Conservation (phyloP, 2,329 filamentous ascomycete genomes). For the Graphilbum ipis-grandicollis region DNA sequence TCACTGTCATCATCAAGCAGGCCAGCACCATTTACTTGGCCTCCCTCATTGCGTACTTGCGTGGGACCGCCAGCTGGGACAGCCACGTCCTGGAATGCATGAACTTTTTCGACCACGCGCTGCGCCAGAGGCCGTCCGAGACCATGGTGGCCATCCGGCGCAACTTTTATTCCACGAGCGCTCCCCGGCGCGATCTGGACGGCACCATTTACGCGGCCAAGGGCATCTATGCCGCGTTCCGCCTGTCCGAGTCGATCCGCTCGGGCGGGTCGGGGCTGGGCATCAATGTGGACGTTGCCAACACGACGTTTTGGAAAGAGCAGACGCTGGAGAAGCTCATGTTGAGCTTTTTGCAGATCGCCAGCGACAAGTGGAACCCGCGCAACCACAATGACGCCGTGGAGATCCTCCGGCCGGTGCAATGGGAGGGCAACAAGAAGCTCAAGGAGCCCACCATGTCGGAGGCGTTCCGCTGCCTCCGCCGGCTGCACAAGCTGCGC, state of each 20-base stretch:
- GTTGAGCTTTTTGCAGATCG: conserved; percentile 11
- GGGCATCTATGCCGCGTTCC: conserved; percentile 74
- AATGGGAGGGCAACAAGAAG: conserved; percentile 6
- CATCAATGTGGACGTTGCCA: conserved; percentile 81
- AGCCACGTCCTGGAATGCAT: conserved; percentile 59
- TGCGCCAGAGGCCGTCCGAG: conserved; percentile 62
- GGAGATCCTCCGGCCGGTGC: conserved; percentile 18
- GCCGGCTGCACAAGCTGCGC: conserved; percentile 34
- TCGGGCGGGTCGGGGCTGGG: conserved; percentile 43
- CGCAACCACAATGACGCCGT: conserved; percentile 12
- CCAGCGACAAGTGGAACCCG: conserved; percentile 11
- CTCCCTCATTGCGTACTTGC: conserved; percentile 48
- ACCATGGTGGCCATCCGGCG: conserved; percentile 57
- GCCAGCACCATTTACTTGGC: conserved; percentile 54
- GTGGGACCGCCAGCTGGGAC: conserved; percentile 40
- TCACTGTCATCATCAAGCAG: conserved; percentile 43
- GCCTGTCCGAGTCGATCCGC: conserved; percentile 42
- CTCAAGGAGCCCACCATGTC: conserved; percentile 19
- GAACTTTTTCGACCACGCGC: conserved; percentile 75
- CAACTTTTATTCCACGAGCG: conserved; percentile 53
- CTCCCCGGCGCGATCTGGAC: conserved; percentile 36
- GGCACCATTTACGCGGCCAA: conserved; percentile 53
- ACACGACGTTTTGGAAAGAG: conserved; percentile 68
- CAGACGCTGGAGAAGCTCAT: conserved; percentile 22
- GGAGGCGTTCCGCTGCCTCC: conserved; percentile 35